Evolutionary conservation across 768 basidiomycete genomes (phyloP), one percentile per base, ranked within the genome.

Genomic region (Tylopilus rubrobrunneus): DNA sequence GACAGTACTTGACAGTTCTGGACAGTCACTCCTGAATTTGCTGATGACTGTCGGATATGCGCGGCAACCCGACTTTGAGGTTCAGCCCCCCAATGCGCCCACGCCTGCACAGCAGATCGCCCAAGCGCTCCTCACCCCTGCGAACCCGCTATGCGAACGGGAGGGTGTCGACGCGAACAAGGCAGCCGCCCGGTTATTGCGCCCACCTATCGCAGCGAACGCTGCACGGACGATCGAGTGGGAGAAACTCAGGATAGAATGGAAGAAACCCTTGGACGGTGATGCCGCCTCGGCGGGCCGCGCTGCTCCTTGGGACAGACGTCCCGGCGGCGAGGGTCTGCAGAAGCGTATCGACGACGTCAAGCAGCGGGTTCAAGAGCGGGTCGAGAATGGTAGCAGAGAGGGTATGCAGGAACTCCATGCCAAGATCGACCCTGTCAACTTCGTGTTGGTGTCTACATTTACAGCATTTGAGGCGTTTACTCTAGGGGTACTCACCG

Each of bases 381-480:
- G 34, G 1, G 8, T 48, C 5, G 21, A 46, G 3, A 17, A 21
- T 8, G 43, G 46, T n/a, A 9, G 23, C 27, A 49, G 28, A 14
- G 60, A 53, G 44, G 21, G 41, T 2, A 33, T 3, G 34, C 53
- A 41, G 23, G 48, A 49, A 21, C 41, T 61, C 10, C 3, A 10
- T 23, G 37, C 37, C 27, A 57, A 45, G 46, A 48, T 52, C 31
- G 60, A 59, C n/a, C n/a, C n/a, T n/a, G n/a, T 83, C 68, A 99
- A 99, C 71, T 76, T 96, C 55, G 77, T 92, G 44, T 75, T 98
- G 28, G 76, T 99, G 36, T 83, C 86, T 19, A 77, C 87, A 2
- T 99, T 98, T 73, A 99, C 97, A 9, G 65, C 89, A 23, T 77
- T 96, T 76, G 97, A 99, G 71, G 87, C 92, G 6, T 85, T 92